These are phyloP conservation scores for Tarenaya hassleriana DNA, from an alignment of 345 rosid genomes.

Conservation along the genomic window DNA sequence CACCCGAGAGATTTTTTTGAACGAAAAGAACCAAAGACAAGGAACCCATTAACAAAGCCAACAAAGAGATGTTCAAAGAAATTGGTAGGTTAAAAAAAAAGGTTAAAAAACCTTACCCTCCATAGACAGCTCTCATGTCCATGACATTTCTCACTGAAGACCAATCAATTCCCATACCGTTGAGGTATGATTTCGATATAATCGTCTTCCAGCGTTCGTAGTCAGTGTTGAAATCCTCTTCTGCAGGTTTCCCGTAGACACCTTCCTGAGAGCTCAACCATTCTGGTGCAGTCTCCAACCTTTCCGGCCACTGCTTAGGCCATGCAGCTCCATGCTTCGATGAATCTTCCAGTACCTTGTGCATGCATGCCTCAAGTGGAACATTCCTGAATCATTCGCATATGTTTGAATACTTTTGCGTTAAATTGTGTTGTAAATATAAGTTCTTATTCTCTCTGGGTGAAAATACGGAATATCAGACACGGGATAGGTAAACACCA, in stretches of 20 bases:
- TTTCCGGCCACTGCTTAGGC: slow-evolving; percentile 76
- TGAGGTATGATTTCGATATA: slow-evolving; percentile 66
- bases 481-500: slow-evolving; percentile 47
- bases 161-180: slow-evolving; percentile 66
- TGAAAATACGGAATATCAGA: slow-evolving; percentile 9
- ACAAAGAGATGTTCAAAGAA: not conserved
- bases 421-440: not conserved
- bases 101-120: slow-evolving; percentile 57
- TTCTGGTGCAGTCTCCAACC: slow-evolving; percentile 62
- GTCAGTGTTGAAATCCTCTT: slow-evolving; percentile 46
- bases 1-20: not conserved
- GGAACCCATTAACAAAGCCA: not conserved
- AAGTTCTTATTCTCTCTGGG: slow-evolving; percentile 1
- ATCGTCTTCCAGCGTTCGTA: slow-evolving; percentile 63
- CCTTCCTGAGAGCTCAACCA: slow-evolving; percentile 69
- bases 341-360: slow-evolving; percentile 55
- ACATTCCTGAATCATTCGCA: slow-evolving; percentile 46
- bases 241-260: slow-evolving; percentile 57
- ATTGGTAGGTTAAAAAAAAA: not conserved
- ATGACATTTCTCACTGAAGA: slow-evolving; percentile 62
- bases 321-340: slow-evolving; percentile 42
- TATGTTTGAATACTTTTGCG: not conserved
- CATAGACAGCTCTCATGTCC: slow-evolving; percentile 96
- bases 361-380: slow-evolving; percentile 65
- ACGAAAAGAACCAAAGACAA: not conserved